phyloP scores from a whole-genome alignment of 176 grass and related monocot genomes.

The Luzula sylvatica region DNA sequence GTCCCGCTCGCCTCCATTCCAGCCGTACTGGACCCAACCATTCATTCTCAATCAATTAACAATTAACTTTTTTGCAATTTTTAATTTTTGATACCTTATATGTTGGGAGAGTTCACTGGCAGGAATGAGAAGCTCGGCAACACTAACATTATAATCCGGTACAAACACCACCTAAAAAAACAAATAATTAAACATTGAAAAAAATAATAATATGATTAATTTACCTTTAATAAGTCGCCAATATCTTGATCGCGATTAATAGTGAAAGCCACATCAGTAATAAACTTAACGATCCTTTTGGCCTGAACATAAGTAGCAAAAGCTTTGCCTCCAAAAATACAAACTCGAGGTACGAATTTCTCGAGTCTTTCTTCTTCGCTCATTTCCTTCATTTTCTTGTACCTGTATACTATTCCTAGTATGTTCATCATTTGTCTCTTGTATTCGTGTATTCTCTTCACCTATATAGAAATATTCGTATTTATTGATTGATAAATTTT shows the following conservation, averaged over 20 bases:
- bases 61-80: too few relatives aligned
- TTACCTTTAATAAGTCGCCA: slow-evolving; percentile 95
- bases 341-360: slow-evolving; percentile 81
- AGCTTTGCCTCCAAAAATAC: slow-evolving; percentile 98
- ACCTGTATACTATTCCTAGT: slow-evolving; percentile 92
- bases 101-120: slow-evolving; percentile 98
- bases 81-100: slow-evolving; percentile 48
- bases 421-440: slow-evolving; percentile 91
- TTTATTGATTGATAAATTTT: slow-evolving; percentile 29
- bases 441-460: slow-evolving; percentile 99
- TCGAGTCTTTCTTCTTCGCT: slow-evolving; percentile 47
- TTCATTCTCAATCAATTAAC: too few relatives aligned
- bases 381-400: slow-evolving; percentile 99
- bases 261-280: slow-evolving; percentile 82
- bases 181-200: slow-evolving; percentile 44
- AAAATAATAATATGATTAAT: slow-evolving; percentile 21
- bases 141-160: slow-evolving; percentile 98
- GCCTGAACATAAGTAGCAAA: slow-evolving; percentile 97
- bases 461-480: too few relatives aligned
- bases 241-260: slow-evolving; percentile 91
- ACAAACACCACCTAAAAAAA: slow-evolving; percentile 84
- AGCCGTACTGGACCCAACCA: slow-evolving; percentile 33
- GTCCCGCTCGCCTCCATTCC: slow-evolving; percentile 99
- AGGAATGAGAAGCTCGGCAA: slow-evolving; percentile 83
- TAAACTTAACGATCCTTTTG: slow-evolving; percentile 97